Percentiles rank a stretch among this genome's conserved stretches.
phyloP scores from a whole-genome alignment of 495 filamentous ascomycete genomes.

The Viridothelium virens region DNA sequence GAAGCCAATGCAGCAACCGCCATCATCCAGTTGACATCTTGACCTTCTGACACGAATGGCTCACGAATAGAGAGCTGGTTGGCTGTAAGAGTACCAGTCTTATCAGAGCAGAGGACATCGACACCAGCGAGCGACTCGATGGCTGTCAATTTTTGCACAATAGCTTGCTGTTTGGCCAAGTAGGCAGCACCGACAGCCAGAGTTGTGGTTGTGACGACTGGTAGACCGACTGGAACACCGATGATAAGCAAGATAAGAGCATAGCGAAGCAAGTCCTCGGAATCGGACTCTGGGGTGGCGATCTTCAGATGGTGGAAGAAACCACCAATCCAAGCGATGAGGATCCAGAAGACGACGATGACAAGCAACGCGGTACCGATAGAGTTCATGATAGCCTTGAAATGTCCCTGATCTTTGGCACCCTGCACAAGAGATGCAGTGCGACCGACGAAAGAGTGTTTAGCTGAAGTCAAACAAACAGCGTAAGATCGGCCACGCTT shows the following conservation, averaged over 20 bases:
- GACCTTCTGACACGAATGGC: constrained; percentile 64
- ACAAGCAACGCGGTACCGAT: constrained; percentile 61
- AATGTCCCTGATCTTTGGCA: constrained; percentile 64
- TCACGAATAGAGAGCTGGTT: constrained; percentile 70
- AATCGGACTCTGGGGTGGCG: constrained; percentile 54
- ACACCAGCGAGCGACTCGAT: constrained; percentile 72
- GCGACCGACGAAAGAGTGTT: constrained; percentile 63
- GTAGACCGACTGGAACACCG: constrained; percentile 69
- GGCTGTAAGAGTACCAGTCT: constrained; percentile 61
- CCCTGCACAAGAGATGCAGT: constrained; percentile 64
- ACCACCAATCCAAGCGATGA: constrained; percentile 65
- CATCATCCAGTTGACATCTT: constrained; percentile 77
- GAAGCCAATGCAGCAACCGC: constrained; percentile 66
- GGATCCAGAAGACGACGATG: constrained; percentile 65
- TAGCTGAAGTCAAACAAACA: constrained; percentile 55
- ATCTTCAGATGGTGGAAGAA: constrained; percentile 66
- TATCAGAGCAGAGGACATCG: constrained; percentile 68
- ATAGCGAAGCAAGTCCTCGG: constrained; percentile 53
- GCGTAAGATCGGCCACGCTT: constrained; percentile 70
- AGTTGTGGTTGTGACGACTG: constrained; percentile 66
- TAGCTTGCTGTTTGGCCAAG: constrained; percentile 65
- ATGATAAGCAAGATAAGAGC: constrained; percentile 62
- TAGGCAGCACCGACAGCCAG: constrained; percentile 69
- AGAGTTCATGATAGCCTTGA: constrained; percentile 78
- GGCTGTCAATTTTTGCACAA: constrained; percentile 68